phyloP scores from a whole-genome alignment of 192 early-diverging fungal species.

The Thamnidium elegans region DNA sequence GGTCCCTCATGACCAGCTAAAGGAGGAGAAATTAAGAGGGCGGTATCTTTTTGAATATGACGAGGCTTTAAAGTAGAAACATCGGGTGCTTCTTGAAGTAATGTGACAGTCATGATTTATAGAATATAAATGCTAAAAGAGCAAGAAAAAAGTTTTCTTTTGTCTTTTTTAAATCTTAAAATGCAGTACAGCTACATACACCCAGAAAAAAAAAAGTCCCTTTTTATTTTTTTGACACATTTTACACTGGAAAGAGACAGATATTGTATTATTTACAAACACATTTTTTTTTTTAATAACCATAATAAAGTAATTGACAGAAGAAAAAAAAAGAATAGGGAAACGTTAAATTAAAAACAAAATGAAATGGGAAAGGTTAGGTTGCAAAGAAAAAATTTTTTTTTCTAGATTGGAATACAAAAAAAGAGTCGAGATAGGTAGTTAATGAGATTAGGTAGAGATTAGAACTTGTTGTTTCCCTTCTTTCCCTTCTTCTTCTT shows the following conservation, averaged over 20 bases:
- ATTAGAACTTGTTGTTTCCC: constrained; percentile 10
- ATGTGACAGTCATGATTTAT: constrained; percentile 32
- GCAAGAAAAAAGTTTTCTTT: constrained; percentile 4
- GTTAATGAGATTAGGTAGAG: neutral
- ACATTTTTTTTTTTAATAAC: neutral
- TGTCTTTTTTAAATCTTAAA: neutral
- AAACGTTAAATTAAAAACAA: too few species aligned
- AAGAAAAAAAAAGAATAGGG: too few species aligned
- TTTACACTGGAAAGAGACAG: neutral
- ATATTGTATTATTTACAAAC: neutral
- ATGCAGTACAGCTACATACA: neutral
- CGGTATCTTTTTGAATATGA: constrained; percentile 19
- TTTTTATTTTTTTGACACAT: neutral
- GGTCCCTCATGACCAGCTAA: constrained; percentile 19
- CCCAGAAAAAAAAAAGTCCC: neutral
- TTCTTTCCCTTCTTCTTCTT: constrained; percentile 30
- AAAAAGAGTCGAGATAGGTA: constrained; percentile 2
- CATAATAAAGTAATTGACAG: too few species aligned
- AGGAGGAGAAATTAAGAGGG: constrained; percentile 31
- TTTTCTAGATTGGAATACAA: constrained; percentile 3
- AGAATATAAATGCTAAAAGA: neutral
- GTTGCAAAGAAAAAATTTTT: neutral
- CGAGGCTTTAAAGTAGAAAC: constrained; percentile 12
- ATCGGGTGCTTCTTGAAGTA: constrained; percentile 29
- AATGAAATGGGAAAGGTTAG: neutral